A percentile compares a stretch with the other conserved stretches of the same genome.
Conservation (phyloP, 306 rosid species). For the Boehmeria nivea region DNA sequence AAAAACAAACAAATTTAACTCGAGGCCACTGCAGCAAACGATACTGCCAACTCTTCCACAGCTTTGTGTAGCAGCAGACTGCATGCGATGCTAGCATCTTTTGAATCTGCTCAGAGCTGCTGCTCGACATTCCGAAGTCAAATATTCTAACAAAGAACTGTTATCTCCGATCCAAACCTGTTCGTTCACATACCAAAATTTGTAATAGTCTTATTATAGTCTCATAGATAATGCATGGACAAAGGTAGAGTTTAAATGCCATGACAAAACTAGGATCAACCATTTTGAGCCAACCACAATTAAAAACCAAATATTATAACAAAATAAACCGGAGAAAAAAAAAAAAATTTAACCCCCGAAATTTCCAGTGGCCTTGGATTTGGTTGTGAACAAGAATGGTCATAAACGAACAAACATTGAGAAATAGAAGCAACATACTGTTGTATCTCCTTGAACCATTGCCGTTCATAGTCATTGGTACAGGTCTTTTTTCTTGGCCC, state of each 20-base stretch:
- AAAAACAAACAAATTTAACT: constrained; percentile 41
- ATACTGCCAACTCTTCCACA: constrained; percentile 30
- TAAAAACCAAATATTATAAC: too few species aligned
- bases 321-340: too few species aligned
- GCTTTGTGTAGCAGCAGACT: constrained; percentile 28
- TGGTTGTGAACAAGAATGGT: not conserved
- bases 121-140: constrained; percentile 14
- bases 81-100: constrained; percentile 22
- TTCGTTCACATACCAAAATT: constrained; percentile 7
- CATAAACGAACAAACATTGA: not conserved
- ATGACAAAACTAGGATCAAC: too few species aligned
- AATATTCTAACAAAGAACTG: constrained; percentile 20
- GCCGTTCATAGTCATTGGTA: constrained; percentile 56
- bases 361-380: not conserved
- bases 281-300: too few species aligned
- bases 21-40: constrained; percentile 34
- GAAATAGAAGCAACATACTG: constrained; percentile 34
- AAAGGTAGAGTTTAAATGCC: too few species aligned
- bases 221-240: too few species aligned
- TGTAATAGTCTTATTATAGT: not conserved
- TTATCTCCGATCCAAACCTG: constrained; percentile 76
- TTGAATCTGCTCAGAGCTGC: constrained; percentile 33
- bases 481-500: constrained; percentile 67
- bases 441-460: constrained; percentile 51
- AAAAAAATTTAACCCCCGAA: too few species aligned